phyloP scores from a whole-genome alignment of 192 early-diverging fungal genomes.

The Geranomyces variabilis region DNA sequence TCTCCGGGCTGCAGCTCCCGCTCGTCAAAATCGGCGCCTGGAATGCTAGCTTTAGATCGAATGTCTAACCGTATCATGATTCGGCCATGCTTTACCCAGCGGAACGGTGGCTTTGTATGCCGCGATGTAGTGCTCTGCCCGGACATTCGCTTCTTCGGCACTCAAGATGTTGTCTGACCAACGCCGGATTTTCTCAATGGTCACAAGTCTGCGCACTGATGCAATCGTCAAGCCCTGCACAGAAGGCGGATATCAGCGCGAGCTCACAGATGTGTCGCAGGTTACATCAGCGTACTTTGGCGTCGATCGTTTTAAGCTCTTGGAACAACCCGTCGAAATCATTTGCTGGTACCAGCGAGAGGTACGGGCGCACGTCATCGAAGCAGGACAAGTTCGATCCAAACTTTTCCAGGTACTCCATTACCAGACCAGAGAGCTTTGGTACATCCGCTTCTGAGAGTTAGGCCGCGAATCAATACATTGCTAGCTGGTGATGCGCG shows the following conservation, averaged over 20 bases:
- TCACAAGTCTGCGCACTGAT: neutral
- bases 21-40: slow-evolving; percentile 52
- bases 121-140: neutral
- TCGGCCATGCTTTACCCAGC: slow-evolving; percentile 21
- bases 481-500: no score
- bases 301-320: neutral
- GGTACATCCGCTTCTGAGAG: neutral
- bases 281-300: no score
- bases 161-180: neutral
- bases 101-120: slow-evolving; percentile 36
- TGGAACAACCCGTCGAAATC: neutral
- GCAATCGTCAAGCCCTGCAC: neutral
- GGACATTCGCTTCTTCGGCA: neutral
- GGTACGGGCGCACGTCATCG: slow-evolving; percentile 72
- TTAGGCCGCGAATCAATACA: no score
- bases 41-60: neutral
- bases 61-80: neutral
- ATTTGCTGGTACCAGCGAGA: slow-evolving; percentile 18
- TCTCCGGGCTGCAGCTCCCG: slow-evolving; percentile 81
- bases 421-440: slow-evolving; percentile 24
- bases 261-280: no score
- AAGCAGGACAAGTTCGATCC: slow-evolving; percentile 71
- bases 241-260: no score
- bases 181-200: slow-evolving; percentile 20
- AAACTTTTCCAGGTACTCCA: slow-evolving; percentile 65